A percentile compares a stretch with the other conserved stretches of the same genome.
Conservation (phyloP, 768 basidiomycete genomes). For the Tricholoma hemisulphureum region DNA sequence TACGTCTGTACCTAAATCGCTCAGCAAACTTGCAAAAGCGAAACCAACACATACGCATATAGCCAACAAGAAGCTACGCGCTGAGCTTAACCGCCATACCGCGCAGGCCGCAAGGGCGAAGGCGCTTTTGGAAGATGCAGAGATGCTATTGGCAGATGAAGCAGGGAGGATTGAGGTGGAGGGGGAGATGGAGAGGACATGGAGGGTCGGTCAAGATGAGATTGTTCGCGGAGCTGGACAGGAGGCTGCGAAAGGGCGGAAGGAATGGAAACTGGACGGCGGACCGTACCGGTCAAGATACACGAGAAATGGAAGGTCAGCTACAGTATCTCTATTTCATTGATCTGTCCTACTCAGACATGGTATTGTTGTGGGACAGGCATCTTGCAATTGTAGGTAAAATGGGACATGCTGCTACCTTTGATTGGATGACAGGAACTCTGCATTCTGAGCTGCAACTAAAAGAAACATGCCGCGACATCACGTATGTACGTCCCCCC, state of each 20-base stretch:
- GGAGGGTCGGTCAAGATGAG: constrained; percentile 82
- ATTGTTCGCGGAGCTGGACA: constrained; percentile 62
- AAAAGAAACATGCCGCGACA: constrained; percentile 87
- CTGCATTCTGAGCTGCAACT: constrained; percentile 87
- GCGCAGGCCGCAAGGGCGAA: constrained; percentile 61
- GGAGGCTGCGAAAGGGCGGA: constrained; percentile 74
- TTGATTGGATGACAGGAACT: constrained; percentile 88
- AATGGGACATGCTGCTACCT: constrained; percentile 85
- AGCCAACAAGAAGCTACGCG: constrained; percentile 72
- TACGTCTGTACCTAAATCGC: constrained; percentile 70
- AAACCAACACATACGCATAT: constrained; percentile 58
- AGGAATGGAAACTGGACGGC: constrained; percentile 79
- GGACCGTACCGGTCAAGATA: constrained; percentile 85
- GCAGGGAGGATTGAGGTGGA: constrained; percentile 75
- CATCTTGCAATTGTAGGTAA: constrained; percentile 84
- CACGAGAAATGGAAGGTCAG: constrained; percentile 86
- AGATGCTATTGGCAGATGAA: constrained; percentile 67
- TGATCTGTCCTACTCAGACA: not conserved
- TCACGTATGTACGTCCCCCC: constrained; percentile 60
- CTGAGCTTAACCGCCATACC: constrained; percentile 62
- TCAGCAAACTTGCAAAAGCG: constrained; percentile 49
- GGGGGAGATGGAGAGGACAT: constrained; percentile 81
- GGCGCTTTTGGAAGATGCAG: constrained; percentile 65
- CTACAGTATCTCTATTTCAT: constrained; percentile 11
- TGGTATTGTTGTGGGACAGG: constrained; percentile 35